Conservation (phyloP, 2,329 filamentous ascomycete genomes). For the Eurotiales sp. region DNA sequence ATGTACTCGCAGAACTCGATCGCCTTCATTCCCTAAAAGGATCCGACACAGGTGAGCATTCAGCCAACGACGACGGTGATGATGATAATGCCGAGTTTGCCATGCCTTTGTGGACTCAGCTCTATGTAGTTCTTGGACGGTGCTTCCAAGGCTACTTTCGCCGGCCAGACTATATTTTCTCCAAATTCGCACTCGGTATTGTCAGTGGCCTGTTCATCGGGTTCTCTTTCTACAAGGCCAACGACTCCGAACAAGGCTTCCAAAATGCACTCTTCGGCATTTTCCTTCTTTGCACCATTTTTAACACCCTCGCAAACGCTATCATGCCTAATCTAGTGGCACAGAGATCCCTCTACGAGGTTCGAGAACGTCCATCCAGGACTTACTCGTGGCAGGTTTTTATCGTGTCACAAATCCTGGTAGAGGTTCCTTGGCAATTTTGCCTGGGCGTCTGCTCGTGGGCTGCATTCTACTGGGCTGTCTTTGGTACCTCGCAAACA, state of each 20-base stretch:
- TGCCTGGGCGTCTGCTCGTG: conserved; percentile 18
- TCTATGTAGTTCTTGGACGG: conserved; percentile 61
- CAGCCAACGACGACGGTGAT: not conserved
- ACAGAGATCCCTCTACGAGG: conserved; percentile 8
- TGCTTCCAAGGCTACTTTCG: conserved; percentile 90
- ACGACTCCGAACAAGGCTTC: conserved; percentile 69
- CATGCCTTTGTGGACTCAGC: conserved; percentile 20
- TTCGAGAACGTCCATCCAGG: conserved; percentile 11
- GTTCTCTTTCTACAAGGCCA: conserved; percentile 71
- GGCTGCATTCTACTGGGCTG: conserved; percentile 21
- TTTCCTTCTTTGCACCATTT: conserved; percentile 76
- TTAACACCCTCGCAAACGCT: conserved; percentile 31
- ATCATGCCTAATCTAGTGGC: conserved; percentile 16
- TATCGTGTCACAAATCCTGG: conserved; percentile 10
- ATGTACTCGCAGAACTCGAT: not conserved
- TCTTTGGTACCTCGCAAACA: conserved; percentile 17
- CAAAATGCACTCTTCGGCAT: conserved; percentile 83
- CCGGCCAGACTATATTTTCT: conserved; percentile 78
- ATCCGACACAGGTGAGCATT: not conserved
- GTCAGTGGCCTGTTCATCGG: conserved; percentile 68
- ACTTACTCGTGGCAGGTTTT: conserved; percentile 18
- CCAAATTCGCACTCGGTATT: conserved; percentile 66
- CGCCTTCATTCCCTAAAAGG: not conserved
- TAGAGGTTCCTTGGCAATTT: conserved; percentile 8
- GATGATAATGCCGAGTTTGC: not conserved